Evolutionary conservation across 176 grass and related monocot genomes (phyloP), one percentile per base, ranked within the genome.

Genomic region (Cocos nucifera): DNA sequence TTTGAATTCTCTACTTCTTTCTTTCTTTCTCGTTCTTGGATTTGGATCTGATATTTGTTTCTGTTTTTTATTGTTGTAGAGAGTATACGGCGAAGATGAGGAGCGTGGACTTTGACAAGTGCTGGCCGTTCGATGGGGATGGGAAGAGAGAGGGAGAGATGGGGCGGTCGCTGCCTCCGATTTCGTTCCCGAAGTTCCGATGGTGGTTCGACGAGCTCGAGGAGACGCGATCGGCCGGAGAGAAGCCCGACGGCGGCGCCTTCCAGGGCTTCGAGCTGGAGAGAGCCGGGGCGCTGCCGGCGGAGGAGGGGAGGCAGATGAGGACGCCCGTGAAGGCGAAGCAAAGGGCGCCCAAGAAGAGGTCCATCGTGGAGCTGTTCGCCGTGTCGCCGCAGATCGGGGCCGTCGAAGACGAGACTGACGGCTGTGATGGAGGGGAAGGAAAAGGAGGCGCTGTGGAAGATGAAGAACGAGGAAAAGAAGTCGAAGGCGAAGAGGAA

Each of bases 351-450:
- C 57, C 65, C 65, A 77, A 77, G 58, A 77, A 77, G 75, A 53
- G 75, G 58, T 77, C 75, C 50, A 77, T 77, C 53, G 75, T 77
- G 44, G 75, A 77, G 75, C 58, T 77, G 8, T 77, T 77, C 28
- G 75, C 75, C 2, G 65, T 77, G 35, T 69, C 75, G 66, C 75
- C 75, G 59, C 75, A 77, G 65, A 77, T 77, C 65, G 62, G 52
- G 48, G 74, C 62, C 3, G 74, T 68, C n/a, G 64, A 51, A 1
- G 49, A 58, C 15, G 64, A 77, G 29, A 35, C 74, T 15, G 22
- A 52, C 17, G 56, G 26, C 35, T 19, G 51, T 6, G 66, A 63
- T 44, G 65, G 54, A n/a, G 75, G 62, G 61, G 59, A 19, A 56
- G 58, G 48, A 21, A 14, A 48, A 32, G 12, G 2, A 24, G 64